phyloP scores from a whole-genome alignment of 805 yeast genomes.

The Saccharomycopsis schoenii region DNA sequence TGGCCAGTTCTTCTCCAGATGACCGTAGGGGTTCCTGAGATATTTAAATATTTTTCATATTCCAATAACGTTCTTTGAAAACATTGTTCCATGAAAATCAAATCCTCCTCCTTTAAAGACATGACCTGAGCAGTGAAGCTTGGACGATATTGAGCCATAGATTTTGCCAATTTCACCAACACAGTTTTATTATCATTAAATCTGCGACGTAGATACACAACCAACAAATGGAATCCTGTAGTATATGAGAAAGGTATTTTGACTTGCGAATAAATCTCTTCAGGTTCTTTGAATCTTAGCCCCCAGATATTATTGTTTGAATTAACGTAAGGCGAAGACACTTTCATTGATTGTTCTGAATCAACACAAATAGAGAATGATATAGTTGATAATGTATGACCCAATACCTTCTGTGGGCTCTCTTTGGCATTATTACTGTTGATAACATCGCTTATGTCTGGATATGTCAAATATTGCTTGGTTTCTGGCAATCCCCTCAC shows the following conservation, averaged over 20 bases:
- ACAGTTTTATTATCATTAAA: slow-evolving; percentile 47
- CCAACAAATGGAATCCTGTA: slow-evolving; percentile 77
- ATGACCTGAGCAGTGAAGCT: slow-evolving; percentile 88
- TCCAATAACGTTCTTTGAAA: slow-evolving; percentile 87
- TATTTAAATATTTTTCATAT: slow-evolving; percentile 72
- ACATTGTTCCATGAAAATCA: slow-evolving; percentile 92
- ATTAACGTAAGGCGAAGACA: background rate
- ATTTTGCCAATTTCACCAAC: slow-evolving; percentile 72
- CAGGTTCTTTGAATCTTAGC: slow-evolving; percentile 48
- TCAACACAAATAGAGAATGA: slow-evolving; percentile 25
- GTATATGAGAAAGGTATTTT: slow-evolving; percentile 78
- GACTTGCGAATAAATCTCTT: slow-evolving; percentile 71
- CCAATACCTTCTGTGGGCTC: background rate
- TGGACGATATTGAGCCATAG: slow-evolving; percentile 86
- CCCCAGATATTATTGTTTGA: slow-evolving; percentile 25
- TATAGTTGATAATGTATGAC: slow-evolving; percentile 11
- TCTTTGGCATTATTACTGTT: background rate
- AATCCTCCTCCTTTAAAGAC: slow-evolving; percentile 79
- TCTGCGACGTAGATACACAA: slow-evolving; percentile 60
- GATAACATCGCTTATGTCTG: slow-evolving; percentile 38
- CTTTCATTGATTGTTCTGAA: slow-evolving; percentile 14
- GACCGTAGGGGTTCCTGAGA: slow-evolving; percentile 88
- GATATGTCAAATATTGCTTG: slow-evolving; percentile 38
- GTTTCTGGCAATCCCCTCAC: slow-evolving; percentile 26
- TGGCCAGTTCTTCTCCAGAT: slow-evolving; percentile 96